Percentiles rank a stretch among this genome's conserved stretches.
phyloP scores from a whole-genome alignment of 2,329 filamentous ascomycete genomes.

The Aspergillus awamori region DNA sequence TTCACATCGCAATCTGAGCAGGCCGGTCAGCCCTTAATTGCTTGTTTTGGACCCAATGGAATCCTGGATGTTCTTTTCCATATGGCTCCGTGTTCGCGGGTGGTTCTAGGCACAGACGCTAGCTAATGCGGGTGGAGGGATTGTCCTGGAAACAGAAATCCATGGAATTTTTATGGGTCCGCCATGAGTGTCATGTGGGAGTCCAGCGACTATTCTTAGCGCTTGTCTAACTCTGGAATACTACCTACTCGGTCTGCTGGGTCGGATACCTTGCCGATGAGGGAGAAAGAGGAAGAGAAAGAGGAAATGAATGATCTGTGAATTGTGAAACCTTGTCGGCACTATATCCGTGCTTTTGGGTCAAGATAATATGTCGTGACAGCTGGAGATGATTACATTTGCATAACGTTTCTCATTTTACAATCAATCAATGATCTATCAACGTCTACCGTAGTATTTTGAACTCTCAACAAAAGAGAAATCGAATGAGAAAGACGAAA shows the following conservation, averaged over 20 bases:
- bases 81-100: conserved; percentile 15
- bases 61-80: not conserved
- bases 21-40: not conserved
- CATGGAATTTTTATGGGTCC: conserved; percentile 21
- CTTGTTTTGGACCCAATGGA: conserved; percentile 1
- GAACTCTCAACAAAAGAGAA: too few species aligned
- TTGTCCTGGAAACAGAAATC: conserved; percentile 14
- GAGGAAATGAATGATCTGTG: too few species aligned
- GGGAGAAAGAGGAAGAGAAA: not conserved
- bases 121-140: conserved; percentile 14
- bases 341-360: not conserved
- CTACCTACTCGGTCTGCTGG: conserved; percentile 7
- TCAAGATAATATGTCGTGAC: not conserved
- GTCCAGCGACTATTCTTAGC: conserved; percentile 21
- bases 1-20: not conserved
- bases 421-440: too few species aligned
- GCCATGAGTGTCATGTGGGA: conserved; percentile 23
- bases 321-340: not conserved
- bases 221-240: not conserved
- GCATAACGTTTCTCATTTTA: not conserved
- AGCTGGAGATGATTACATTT: not conserved
- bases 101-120: conserved; percentile 17
- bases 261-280: conserved; percentile 17
- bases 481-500: too few species aligned
- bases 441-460: too few species aligned